Evolutionary conservation across 352 stramenopile genomes (phyloP), one percentile per base, ranked within the genome.

Genomic region (Phytophthora melonis): DNA sequence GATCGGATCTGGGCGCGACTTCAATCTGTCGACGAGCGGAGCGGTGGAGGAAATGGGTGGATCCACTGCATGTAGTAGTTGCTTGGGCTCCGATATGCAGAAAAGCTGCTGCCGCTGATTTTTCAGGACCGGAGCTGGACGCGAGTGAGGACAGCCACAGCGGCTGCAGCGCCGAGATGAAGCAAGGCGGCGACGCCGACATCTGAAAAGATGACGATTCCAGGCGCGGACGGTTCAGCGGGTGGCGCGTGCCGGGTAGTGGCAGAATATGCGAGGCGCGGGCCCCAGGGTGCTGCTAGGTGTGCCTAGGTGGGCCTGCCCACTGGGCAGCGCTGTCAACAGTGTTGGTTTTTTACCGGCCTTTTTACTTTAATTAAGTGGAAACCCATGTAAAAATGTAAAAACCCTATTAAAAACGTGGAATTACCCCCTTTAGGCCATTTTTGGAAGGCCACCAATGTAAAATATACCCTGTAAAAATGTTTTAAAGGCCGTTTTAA

Each of bases 11-110:
- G 30, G 13, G 34, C 34, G 32, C 47, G 21, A 23, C 60, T 72
- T 72, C 58, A 72, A 72, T 47, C 27, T 71, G 65, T 36, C 57
- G 23, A 68, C 34, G 53, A 52, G 34, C n/a, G 23, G 41, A 16
- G 41, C 13, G 41, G 41, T 21, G 41, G 14, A 45, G 36, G 36
- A 49, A 52, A 54, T 58, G 10, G 41, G 27, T 18, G 23, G 18
- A 19, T 60, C 23, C 21, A 54, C 19, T 5, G 11, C 8, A 14
- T 34, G 9, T 14, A 41, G 9, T 14, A 41, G 32, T 6, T 41
- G 13, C 4, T 32, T 19, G 63, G 27, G 63, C 63, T 63, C 63
- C 39, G 50, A 62, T 62, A 68, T 61, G 3, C 47, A 54, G 47
- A 54, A 54, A 54, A 23, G 14, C 13, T 49, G 41, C 16, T 43